Percentiles rank a stretch among this genome's conserved stretches.
These are phyloP conservation scores for Vanrija humicola DNA, from an alignment of 1,284 basidiomycete genomes.

Conservation along the genomic window DNA sequence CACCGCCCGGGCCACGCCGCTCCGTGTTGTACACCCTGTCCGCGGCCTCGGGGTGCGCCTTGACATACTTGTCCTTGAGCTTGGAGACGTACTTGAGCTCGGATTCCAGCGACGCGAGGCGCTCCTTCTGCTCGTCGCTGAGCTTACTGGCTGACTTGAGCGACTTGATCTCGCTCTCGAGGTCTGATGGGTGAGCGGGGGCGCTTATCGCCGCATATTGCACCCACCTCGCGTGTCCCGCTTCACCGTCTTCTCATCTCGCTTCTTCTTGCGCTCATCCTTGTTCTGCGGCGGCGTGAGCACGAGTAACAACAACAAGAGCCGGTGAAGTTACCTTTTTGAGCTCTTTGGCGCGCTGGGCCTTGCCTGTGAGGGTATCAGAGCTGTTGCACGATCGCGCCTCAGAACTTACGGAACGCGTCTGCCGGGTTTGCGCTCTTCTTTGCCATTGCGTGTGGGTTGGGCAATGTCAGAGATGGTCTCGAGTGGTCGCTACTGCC, in stretches of 20 bases:
- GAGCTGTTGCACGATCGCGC: neutral
- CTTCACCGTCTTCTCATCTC: constrained; percentile 79
- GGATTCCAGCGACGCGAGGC: constrained; percentile 58
- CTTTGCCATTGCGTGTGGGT: constrained; percentile 7
- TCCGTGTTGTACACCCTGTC: constrained; percentile 61
- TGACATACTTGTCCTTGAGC: constrained; percentile 84
- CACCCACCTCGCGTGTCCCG: constrained; percentile 72
- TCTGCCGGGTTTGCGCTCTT: constrained; percentile 77
- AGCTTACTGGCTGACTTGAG: constrained; percentile 31
- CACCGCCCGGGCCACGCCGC: constrained; percentile 44
- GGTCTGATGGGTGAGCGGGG: constrained; percentile 26
- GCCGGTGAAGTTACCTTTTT: constrained; percentile 65
- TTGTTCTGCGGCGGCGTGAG: constrained; percentile 62
- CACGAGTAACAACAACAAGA: neutral
- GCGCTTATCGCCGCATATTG: too few species aligned
- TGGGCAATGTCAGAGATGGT: neutral
- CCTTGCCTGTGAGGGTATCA: constrained; percentile 61
- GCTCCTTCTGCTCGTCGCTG: constrained; percentile 34
- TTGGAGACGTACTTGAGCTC: constrained; percentile 73
- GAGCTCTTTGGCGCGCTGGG: constrained; percentile 78
- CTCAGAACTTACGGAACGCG: constrained; percentile 59
- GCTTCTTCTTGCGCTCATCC: constrained; percentile 66
- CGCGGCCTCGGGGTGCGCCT: constrained; percentile 82
- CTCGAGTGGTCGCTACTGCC: neutral
- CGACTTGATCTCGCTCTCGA: constrained; percentile 42